Evolutionary conservation across 2,329 filamentous ascomycete genomes (phyloP).

Genomic region (Aspergillus viridinutans): DNA sequence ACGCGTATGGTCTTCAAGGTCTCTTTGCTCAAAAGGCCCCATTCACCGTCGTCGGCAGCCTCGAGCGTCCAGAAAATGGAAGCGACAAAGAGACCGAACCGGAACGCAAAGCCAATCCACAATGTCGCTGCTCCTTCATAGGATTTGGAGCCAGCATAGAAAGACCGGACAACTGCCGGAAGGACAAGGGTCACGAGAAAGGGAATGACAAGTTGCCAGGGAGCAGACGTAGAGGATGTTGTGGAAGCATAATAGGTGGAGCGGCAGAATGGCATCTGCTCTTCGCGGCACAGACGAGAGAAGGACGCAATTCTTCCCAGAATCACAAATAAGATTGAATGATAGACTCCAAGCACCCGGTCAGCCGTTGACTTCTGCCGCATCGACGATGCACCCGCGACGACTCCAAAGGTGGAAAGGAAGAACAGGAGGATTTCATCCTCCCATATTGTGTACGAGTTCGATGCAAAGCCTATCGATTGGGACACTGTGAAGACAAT

Average conservation of each 20-base stretch:
- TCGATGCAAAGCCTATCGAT: constrained; percentile 91
- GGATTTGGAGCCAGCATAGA: constrained; percentile 75
- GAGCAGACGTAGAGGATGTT: constrained; percentile 85
- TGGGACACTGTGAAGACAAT: constrained; percentile 77
- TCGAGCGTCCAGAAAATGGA: constrained; percentile 87
- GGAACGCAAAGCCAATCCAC: constrained; percentile 80
- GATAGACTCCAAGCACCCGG: constrained; percentile 72
- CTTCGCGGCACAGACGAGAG: constrained; percentile 89
- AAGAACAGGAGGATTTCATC: constrained; percentile 92
- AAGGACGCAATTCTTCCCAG: constrained; percentile 77
- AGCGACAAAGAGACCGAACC: constrained; percentile 67
- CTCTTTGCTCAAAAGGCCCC: constrained; percentile 62
- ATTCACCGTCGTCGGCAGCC: constrained; percentile 75
- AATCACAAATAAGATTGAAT: constrained; percentile 77
- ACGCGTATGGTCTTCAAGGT: constrained; percentile 70
- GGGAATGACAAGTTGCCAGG: constrained; percentile 82
- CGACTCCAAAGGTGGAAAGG: constrained; percentile 77
- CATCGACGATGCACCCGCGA: constrained; percentile 70
- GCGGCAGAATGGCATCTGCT: constrained; percentile 95
- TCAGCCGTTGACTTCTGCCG: constrained; percentile 64
- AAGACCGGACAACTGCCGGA: constrained; percentile 75
- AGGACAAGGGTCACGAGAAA: constrained; percentile 68
- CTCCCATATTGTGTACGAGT: constrained; percentile 99
- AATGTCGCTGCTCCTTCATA: constrained; percentile 80
- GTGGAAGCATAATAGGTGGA: constrained; percentile 94